phyloP scores from a whole-genome alignment of 139 green algal species.

The Yamagishiella unicocca region DNA sequence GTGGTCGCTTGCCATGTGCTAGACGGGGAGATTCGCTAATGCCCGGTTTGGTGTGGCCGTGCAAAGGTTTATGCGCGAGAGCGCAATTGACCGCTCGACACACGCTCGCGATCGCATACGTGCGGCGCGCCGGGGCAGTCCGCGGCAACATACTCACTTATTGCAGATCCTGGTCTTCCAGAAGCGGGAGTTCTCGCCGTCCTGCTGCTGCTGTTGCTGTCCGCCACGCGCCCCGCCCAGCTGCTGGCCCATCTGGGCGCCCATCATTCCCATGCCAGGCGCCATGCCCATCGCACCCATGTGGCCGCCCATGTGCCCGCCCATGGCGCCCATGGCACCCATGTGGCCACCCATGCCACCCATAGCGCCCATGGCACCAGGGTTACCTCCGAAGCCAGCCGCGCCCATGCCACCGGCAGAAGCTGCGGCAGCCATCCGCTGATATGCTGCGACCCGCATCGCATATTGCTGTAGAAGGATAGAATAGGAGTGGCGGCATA shows the following conservation, averaged over 20 bases:
- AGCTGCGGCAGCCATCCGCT: constrained; percentile 37
- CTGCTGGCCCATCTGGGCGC: background rate
- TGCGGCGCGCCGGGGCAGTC: too few species aligned
- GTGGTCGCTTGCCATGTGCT: too few species aligned
- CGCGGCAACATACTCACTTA: too few species aligned
- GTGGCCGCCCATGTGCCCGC: too few species aligned
- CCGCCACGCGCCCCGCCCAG: background rate
- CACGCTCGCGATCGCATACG: too few species aligned
- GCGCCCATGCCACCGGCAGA: constrained; percentile 27
- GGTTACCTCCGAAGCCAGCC: constrained; percentile 21
- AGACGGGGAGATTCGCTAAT: too few species aligned
- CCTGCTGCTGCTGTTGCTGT: background rate
- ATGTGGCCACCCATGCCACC: constrained; percentile 12
- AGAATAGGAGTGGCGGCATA: too few species aligned
- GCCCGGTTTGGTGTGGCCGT: too few species aligned
- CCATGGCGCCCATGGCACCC: constrained; percentile 6
- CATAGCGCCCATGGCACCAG: constrained; percentile 36
- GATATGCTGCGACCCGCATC: constrained; percentile 52
- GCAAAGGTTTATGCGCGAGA: too few species aligned
- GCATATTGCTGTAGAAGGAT: constrained; percentile 56
- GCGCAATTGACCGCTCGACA: too few species aligned
- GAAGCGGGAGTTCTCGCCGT: constrained; percentile 15
- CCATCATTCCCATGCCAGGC: constrained; percentile 3
- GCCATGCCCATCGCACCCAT: background rate
- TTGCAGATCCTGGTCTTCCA: constrained; percentile 69